phyloP scores from a whole-genome alignment of 225 moss, liverwort and hornwort genomes.

The Bryum argenteum region DNA sequence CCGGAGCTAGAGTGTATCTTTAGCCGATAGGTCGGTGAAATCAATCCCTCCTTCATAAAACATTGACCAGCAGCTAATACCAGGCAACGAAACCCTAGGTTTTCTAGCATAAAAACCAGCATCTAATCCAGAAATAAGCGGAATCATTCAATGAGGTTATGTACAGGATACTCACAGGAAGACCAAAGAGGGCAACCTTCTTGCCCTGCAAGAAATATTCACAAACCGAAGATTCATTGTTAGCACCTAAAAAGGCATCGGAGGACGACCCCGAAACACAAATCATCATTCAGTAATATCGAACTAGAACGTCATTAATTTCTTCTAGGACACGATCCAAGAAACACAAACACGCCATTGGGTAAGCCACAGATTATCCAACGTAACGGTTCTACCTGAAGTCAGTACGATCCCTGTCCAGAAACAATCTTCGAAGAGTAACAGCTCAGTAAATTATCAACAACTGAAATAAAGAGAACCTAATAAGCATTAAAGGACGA shows the following conservation, averaged over 20 bases:
- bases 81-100: background rate
- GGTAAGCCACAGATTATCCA: background rate
- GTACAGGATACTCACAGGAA: conserved; percentile 46
- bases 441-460: too few species aligned
- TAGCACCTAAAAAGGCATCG: conserved; percentile 17
- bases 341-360: background rate
- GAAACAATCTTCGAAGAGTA: too few species aligned
- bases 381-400: too few species aligned
- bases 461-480: too few species aligned
- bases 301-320: background rate
- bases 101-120: background rate
- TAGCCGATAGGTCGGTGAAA: background rate
- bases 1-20: too few species aligned
- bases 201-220: conserved; percentile 48
- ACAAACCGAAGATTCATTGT: conserved; percentile 8
- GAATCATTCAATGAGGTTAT: background rate
- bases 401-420: too few species aligned
- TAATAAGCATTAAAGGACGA: too few species aligned
- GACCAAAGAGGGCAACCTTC: conserved; percentile 55
- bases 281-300: background rate
- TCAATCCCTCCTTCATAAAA: background rate
- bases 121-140: background rate
- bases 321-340: background rate
- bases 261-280: background rate
- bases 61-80: background rate